Percentiles rank a stretch among this genome's conserved stretches.
Conservation (phyloP, 176 grass and related monocot genomes). For the Carex cristatella region DNA sequence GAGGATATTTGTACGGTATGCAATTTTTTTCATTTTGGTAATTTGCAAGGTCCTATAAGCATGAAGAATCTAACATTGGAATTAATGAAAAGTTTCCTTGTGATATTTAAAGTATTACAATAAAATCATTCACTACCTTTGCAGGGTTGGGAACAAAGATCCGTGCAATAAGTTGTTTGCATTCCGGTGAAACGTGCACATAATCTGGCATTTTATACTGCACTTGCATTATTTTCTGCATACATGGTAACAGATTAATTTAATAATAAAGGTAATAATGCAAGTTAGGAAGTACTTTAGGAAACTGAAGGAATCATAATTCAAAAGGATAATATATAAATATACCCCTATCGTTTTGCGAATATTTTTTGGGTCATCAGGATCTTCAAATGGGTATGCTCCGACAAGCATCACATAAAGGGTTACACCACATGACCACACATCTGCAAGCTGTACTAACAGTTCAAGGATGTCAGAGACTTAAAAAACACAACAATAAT, state of each 20-base stretch:
- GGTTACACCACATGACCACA: constrained; percentile 98
- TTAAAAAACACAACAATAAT: not conserved
- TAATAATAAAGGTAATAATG: not conserved
- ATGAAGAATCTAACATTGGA: not conserved
- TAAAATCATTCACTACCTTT: constrained; percentile 41
- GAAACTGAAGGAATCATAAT: not conserved
- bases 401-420: constrained; percentile 96
- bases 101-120: not conserved
- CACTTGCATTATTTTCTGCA: constrained; percentile 83
- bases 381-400: constrained; percentile 94
- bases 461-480: constrained; percentile 2
- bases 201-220: constrained; percentile 80
- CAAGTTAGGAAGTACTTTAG: not conserved
- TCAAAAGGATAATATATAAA: not conserved
- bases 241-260: constrained; percentile 1
- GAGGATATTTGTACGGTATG: not conserved
- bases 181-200: constrained; percentile 70
- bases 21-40: not conserved
- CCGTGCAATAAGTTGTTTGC: constrained; percentile 61
- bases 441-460: constrained; percentile 83
- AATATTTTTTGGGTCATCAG: constrained; percentile 88
- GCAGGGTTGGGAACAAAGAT: constrained; percentile 71
- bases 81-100: not conserved
- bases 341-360: constrained; percentile 82
- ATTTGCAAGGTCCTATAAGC: not conserved